These are phyloP conservation scores for Collybia sp. DNA, from an alignment of 768 basidiomycete genomes.

Conservation along the genomic window DNA sequence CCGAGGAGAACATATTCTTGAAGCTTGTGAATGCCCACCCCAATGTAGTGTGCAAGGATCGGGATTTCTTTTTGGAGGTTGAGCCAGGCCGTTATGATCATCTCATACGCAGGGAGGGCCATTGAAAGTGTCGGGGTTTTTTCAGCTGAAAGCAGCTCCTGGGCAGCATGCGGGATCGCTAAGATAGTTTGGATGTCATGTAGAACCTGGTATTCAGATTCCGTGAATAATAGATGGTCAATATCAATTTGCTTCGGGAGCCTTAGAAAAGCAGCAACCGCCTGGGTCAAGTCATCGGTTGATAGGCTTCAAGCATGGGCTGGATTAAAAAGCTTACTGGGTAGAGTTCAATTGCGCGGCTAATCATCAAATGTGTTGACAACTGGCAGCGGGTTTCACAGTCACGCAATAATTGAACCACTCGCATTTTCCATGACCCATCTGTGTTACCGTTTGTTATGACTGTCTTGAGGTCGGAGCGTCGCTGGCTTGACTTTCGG, in stretches of 20 bases:
- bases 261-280: too few species aligned
- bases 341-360: constrained; percentile 23
- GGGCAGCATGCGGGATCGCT: constrained; percentile 19
- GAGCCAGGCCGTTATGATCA: constrained; percentile 12
- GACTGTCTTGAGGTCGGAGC: constrained; percentile 15
- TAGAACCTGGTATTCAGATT: constrained; percentile 12
- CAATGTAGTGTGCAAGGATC: constrained; percentile 10
- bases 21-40: constrained; percentile 22
- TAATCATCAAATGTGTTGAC: constrained; percentile 29
- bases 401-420: constrained; percentile 23
- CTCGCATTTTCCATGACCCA: constrained; percentile 9
- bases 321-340: constrained; percentile 14
- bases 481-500: constrained; percentile 23
- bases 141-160: constrained; percentile 28
- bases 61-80: too few species aligned
- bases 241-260: constrained; percentile 8
- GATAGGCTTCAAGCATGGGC: not conserved
- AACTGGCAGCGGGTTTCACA: constrained; percentile 30
- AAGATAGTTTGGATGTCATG: constrained; percentile 23
- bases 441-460: constrained; percentile 20
- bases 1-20: constrained; percentile 22
- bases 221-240: constrained; percentile 6
- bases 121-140: constrained; percentile 26
- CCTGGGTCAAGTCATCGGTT: not conserved
- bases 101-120: constrained; percentile 26